Evolutionary conservation across 139 green algal genomes (phyloP).

Genomic region (Chlorella sp.): DNA sequence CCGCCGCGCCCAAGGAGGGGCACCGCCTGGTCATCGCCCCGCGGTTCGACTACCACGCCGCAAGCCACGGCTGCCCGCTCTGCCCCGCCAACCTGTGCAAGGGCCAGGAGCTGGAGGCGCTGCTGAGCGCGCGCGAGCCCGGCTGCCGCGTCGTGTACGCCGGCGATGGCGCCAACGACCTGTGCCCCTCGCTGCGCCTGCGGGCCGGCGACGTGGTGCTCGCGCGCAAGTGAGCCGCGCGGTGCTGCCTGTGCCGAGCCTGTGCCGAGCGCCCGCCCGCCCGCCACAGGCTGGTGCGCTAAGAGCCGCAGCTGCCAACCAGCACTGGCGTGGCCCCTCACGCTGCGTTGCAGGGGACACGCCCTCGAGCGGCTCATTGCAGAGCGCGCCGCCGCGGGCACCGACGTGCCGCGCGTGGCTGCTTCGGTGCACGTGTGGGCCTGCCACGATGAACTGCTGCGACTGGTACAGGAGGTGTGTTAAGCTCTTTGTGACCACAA

Average conservation of each 20-base stretch:
- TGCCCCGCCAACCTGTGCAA: constrained; percentile 89
- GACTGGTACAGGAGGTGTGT: constrained; percentile 14
- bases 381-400: constrained; percentile 7
- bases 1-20: neutral
- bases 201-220: constrained; percentile 66
- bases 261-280: no score
- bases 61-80: constrained; percentile 61
- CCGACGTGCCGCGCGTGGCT: constrained; percentile 21
- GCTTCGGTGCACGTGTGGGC: constrained; percentile 51
- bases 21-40: constrained; percentile 32
- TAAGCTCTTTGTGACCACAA: no score
- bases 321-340: no score
- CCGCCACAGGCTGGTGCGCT: no score
- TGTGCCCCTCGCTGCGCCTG: constrained; percentile 76
- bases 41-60: constrained; percentile 4
- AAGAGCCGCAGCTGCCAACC: no score
- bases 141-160: constrained; percentile 60
- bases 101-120: constrained; percentile 63
- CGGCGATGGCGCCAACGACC: constrained; percentile 81
- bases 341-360: no score
- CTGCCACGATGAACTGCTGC: constrained; percentile 55
- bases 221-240: constrained; percentile 49
- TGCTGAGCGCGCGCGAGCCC: constrained; percentile 14
- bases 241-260: no score
- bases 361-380: constrained; percentile 30